Base-by-base conservation (phyloP, 139 green algal genomes). In the Nannochloris sp. region DNA sequence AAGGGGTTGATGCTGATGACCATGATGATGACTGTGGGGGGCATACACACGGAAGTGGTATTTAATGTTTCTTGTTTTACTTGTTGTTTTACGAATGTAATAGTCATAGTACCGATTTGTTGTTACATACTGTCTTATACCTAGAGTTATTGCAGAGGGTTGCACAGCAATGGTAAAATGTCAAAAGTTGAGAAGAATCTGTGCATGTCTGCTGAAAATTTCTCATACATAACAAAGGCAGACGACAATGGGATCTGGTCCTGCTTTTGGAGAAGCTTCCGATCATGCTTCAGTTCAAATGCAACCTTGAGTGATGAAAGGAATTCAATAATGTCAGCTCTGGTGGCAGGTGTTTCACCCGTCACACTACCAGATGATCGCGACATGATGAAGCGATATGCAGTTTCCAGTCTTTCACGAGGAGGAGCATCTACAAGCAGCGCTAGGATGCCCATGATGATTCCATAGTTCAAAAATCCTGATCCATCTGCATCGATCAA, bases 201-300 rank as follows among this genome's bases (percentile, higher is more conserved):
- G n/a, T 56, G 58, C n/a, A 64, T 25, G 12, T 64, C 58, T 64
- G 58, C 20, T 51, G 58, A 23, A 56, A 64, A 64, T 51, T 51
- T 50, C 58, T 64, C 58, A 51, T 31, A 59, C 23, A 64, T 29
- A 9, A 64, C 58, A 11, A 64, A 64, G 12, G 17, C 12, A 57
- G 58, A 64, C 12, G n/a, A 25, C 23, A 16, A 29, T 28, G 58
- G 12, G 16, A 23, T 59, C 13, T 50, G n/a, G 13, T 28, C n/a
- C 20, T 23, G 17, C 17, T 31, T 49, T 50, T 2, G n/a, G 16
- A 33, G 12, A n/a, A 59, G 50, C 33, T 31, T 28, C n/a, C 58
- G 31, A 23, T 49, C 56, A 51, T 64, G 58, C n/a, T 49, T 25
- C 23, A 17, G 6, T 51, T 64, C 58, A 51, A 49, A 64, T 25